Percentiles rank a stretch among this genome's conserved stretches.
Evolutionary conservation across 2,329 filamentous ascomycete genomes (phyloP).

Genomic region (Epicoccum sorghinum): DNA sequence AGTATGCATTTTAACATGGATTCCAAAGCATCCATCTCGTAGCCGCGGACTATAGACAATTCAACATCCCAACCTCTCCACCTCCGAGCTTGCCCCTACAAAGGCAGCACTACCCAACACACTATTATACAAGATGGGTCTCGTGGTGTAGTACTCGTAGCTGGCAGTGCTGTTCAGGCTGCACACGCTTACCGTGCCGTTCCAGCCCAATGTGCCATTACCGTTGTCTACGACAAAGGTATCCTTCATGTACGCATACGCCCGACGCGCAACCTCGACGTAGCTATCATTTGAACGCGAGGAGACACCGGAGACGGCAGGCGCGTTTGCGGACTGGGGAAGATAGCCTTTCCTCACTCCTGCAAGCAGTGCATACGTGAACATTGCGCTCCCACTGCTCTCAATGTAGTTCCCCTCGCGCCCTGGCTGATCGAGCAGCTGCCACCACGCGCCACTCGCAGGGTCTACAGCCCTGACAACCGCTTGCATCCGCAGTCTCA

Average conservation of each 20-base stretch:
- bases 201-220: slow-evolving; percentile 37
- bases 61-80: slow-evolving; percentile 16
- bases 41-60: too few species aligned
- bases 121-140: slow-evolving; percentile 22
- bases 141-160: slow-evolving; percentile 27
- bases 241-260: slow-evolving; percentile 40
- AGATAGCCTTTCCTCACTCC: slow-evolving; percentile 50
- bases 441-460: slow-evolving; percentile 60
- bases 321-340: background rate
- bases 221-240: slow-evolving; percentile 27
- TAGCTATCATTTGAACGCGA: background rate
- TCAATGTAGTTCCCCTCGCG: slow-evolving; percentile 64
- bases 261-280: slow-evolving; percentile 41
- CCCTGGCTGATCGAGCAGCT: slow-evolving; percentile 59
- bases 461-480: slow-evolving; percentile 25
- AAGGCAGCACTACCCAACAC: slow-evolving; percentile 45
- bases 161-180: slow-evolving; percentile 30
- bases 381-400: slow-evolving; percentile 64
- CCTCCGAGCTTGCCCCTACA: slow-evolving; percentile 32
- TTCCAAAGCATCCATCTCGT: too few species aligned
- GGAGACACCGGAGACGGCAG: slow-evolving; percentile 6
- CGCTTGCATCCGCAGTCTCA: background rate
- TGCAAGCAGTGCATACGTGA: slow-evolving; percentile 59
- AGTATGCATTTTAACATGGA: too few species aligned
- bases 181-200: slow-evolving; percentile 39